Evolutionary conservation across 768 basidiomycete genomes (phyloP).

Genomic region (Krasilnikovozyma curviuscula): DNA sequence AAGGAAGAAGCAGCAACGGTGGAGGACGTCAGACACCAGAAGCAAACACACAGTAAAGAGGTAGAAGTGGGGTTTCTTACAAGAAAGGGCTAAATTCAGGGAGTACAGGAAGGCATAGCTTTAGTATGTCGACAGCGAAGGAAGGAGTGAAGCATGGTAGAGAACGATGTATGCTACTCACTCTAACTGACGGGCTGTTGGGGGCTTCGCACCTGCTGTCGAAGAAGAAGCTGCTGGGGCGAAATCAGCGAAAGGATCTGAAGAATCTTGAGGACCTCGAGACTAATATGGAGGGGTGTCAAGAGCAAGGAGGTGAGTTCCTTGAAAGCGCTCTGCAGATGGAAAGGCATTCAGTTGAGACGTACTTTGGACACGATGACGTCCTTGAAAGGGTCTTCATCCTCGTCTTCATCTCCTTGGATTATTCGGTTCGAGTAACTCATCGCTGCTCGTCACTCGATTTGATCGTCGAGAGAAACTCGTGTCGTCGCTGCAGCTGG

Average conservation of each 20-base stretch:
- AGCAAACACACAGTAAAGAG: neutral
- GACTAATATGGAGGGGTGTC: neutral
- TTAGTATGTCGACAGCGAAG: neutral
- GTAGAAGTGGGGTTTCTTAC: neutral
- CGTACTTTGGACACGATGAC: slow-evolving; percentile 1
- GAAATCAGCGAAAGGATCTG: slow-evolving; percentile 1
- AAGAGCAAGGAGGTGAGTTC: neutral
- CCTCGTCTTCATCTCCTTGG: neutral
- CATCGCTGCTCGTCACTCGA: neutral
- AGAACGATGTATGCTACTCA: neutral
- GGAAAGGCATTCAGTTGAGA: neutral
- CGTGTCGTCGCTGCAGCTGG: too few relatives aligned
- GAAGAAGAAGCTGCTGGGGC: neutral
- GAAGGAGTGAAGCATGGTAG: neutral
- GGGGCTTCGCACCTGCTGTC: too few relatives aligned
- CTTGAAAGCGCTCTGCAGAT: neutral
- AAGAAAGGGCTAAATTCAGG: slow-evolving; percentile 2
- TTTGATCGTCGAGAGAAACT: neutral
- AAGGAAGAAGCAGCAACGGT: neutral
- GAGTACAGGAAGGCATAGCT: too few relatives aligned
- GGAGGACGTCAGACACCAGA: neutral
- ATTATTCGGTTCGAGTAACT: neutral
- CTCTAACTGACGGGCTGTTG: slow-evolving; percentile 2
- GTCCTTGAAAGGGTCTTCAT: slow-evolving; percentile 9
- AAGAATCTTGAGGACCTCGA: neutral